Evolutionary conservation across 345 rosid species (phyloP).

Genomic region (Anastatica hierochuntica): DNA sequence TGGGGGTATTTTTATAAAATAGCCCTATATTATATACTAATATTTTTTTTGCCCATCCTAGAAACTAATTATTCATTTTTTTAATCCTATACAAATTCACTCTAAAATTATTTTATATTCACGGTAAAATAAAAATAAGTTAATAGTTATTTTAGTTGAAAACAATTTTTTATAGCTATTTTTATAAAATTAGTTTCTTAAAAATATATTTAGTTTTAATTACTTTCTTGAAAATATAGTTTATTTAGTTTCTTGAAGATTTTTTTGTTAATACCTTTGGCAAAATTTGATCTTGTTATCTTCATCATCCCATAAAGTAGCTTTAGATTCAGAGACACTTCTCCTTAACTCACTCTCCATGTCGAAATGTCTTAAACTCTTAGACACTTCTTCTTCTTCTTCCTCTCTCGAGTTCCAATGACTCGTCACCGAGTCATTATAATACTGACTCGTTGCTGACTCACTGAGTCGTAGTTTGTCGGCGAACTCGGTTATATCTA

Average conservation of each 20-base stretch:
- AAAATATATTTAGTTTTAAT: too few species aligned
- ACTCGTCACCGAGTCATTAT: slow-evolving; percentile 43
- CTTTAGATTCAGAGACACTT: slow-evolving; percentile 53
- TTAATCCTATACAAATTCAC: too few species aligned
- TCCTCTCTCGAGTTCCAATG: slow-evolving; percentile 93
- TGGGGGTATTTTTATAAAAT: too few species aligned
- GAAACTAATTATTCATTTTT: too few species aligned
- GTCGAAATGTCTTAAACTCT: slow-evolving; percentile 75
- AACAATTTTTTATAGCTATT: too few species aligned
- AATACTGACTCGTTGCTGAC: slow-evolving; percentile 27
- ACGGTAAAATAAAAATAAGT: too few species aligned
- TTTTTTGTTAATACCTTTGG: slow-evolving; percentile 40
- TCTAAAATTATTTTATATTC: too few species aligned
- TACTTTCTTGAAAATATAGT: too few species aligned
- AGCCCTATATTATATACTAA: too few species aligned
- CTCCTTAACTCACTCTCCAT: slow-evolving; percentile 35
- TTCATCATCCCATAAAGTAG: slow-evolving; percentile 63
- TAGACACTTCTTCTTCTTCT: slow-evolving; percentile 81
- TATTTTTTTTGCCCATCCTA: too few species aligned
- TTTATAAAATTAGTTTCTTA: too few species aligned
- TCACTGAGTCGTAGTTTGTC: slow-evolving; percentile 62
- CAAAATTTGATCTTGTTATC: slow-evolving; percentile 80
- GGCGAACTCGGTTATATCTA: slow-evolving; percentile 48
- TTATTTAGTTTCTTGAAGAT: not conserved
- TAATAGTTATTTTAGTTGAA: too few species aligned